A percentile compares a stretch with the other conserved stretches of the same genome.
phyloP scores from a whole-genome alignment of 202 grass and related monocot genomes.

The Zoysia matrella region DNA sequence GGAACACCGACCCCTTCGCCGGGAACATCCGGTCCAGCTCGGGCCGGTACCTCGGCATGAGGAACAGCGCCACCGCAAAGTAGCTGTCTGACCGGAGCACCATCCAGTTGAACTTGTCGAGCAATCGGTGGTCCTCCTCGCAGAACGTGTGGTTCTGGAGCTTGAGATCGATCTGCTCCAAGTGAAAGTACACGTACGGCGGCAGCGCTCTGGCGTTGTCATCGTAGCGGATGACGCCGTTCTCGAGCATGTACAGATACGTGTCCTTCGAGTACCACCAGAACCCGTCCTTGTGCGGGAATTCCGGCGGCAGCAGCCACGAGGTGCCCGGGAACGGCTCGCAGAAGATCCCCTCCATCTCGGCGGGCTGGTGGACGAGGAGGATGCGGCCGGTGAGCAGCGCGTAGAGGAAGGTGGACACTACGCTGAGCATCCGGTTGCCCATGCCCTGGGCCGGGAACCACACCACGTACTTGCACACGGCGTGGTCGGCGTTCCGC shows the following conservation, averaged over 20 bases:
- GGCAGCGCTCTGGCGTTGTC: conserved; percentile 22
- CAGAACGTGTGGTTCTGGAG: conserved; percentile 59
- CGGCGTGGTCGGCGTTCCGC: conserved; percentile 26
- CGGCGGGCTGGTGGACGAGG: conserved; percentile 44
- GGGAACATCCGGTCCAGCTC: conserved; percentile 66
- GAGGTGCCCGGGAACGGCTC: conserved; percentile 71
- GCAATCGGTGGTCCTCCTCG: conserved; percentile 57
- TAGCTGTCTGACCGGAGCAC: conserved; percentile 64
- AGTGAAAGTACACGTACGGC: conserved; percentile 58
- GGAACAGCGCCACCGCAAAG: conserved; percentile 63
- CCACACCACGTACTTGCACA: conserved; percentile 67
- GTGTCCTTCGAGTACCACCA: conserved; percentile 5
- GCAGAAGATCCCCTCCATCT: conserved; percentile 63
- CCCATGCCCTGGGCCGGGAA: conserved; percentile 50
- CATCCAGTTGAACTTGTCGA: conserved; percentile 63
- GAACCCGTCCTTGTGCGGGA: conserved; percentile 49
- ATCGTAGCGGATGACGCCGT: conserved; percentile 38
- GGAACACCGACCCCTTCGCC: conserved; percentile 57
- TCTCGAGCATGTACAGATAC: conserved; percentile 53
- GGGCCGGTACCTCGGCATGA: conserved; percentile 51
- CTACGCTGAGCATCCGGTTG: conserved; percentile 68
- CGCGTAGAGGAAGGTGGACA: conserved; percentile 73
- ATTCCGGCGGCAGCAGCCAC: conserved; percentile 56
- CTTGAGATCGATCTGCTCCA: conserved; percentile 18
- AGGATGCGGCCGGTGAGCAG: conserved; percentile 58